phyloP scores from a whole-genome alignment of 2,329 filamentous ascomycete species.

The Aschersonia sp. region DNA sequence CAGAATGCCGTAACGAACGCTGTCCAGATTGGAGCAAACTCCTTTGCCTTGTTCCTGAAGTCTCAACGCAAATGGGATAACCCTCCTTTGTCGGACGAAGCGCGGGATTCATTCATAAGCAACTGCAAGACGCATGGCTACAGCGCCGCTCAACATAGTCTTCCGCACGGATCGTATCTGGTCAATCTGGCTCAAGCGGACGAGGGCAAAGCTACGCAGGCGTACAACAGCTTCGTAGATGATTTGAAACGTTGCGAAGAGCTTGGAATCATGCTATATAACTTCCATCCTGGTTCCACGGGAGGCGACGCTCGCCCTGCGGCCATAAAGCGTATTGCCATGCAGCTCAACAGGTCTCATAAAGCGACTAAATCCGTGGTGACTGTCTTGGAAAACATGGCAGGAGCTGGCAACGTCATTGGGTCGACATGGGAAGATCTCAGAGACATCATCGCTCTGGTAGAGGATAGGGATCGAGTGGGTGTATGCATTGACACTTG shows the following conservation, averaged over 20 bases:
- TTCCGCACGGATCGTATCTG: constrained; percentile 91
- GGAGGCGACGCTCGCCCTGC: constrained; percentile 51
- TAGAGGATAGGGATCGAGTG: constrained; percentile 70
- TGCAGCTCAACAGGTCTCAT: constrained; percentile 71
- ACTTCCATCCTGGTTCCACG: constrained; percentile 88
- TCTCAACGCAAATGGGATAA: constrained; percentile 92
- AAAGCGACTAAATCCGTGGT: constrained; percentile 60
- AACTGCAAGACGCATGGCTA: constrained; percentile 57
- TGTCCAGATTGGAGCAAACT: constrained; percentile 72
- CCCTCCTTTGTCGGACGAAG: constrained; percentile 56
- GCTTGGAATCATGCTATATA: constrained; percentile 84
- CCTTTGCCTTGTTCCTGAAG: constrained; percentile 90
- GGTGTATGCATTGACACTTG: constrained; percentile 96
- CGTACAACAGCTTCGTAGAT: constrained; percentile 74
- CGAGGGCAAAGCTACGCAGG: constrained; percentile 64
- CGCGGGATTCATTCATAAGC: constrained; percentile 53
- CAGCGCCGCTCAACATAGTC: constrained; percentile 54
- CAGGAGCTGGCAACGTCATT: constrained; percentile 73
- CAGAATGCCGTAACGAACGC: constrained; percentile 77
- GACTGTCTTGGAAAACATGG: constrained; percentile 92
- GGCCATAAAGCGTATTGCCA: constrained; percentile 66
- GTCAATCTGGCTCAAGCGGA: constrained; percentile 89
- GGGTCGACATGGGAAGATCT: constrained; percentile 79
- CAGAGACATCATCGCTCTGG: constrained; percentile 62
- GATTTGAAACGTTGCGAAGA: constrained; percentile 75